Conservation (phyloP, 768 basidiomycete species). For the Panellus pusillus region DNA sequence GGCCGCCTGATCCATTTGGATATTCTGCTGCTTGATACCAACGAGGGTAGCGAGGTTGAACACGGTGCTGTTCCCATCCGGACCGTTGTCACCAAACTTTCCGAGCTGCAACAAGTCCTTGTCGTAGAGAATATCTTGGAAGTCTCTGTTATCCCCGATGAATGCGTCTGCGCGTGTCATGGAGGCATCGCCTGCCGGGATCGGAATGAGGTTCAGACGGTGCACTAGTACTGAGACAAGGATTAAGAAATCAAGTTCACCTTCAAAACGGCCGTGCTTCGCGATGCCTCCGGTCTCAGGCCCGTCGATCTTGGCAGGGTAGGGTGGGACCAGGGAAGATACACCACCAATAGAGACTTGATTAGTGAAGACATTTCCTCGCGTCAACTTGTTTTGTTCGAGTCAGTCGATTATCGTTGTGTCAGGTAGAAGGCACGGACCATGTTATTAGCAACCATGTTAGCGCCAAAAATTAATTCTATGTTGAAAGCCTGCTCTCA, state of each 20-base stretch:
- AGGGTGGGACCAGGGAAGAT: conserved; percentile 3
- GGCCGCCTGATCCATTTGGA: conserved; percentile 7
- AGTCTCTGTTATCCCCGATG: conserved; percentile 17
- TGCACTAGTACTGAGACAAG: too few relatives aligned
- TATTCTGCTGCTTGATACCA: conserved; percentile 2
- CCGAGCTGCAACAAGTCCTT: conserved; percentile 13
- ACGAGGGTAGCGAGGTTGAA: conserved; percentile 13
- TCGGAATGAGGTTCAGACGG: background rate
- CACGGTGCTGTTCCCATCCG: conserved; percentile 10
- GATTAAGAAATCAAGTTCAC: conserved; percentile 4
- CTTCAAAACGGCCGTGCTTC: conserved; percentile 12
- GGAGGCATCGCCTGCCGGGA: conserved; percentile 11
- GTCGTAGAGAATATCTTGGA: conserved; percentile 11
- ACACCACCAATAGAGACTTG: conserved; percentile 11
- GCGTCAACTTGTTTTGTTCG: conserved; percentile 5
- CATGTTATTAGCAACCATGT: conserved; percentile 10
- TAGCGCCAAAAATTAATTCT: conserved; percentile 2
- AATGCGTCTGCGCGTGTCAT: conserved; percentile 14
- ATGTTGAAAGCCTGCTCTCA: conserved; percentile 6
- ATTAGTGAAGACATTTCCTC: conserved; percentile 16
- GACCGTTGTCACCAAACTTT: conserved; percentile 13
- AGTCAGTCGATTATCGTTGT: conserved; percentile 7
- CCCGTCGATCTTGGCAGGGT: conserved; percentile 7
- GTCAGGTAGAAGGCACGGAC: background rate
- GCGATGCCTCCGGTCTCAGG: conserved; percentile 13